A percentile compares a stretch with the other conserved stretches of the same genome.
Conservation (phyloP, 2,329 filamentous ascomycete species). For the Apiospora saccharicola region DNA sequence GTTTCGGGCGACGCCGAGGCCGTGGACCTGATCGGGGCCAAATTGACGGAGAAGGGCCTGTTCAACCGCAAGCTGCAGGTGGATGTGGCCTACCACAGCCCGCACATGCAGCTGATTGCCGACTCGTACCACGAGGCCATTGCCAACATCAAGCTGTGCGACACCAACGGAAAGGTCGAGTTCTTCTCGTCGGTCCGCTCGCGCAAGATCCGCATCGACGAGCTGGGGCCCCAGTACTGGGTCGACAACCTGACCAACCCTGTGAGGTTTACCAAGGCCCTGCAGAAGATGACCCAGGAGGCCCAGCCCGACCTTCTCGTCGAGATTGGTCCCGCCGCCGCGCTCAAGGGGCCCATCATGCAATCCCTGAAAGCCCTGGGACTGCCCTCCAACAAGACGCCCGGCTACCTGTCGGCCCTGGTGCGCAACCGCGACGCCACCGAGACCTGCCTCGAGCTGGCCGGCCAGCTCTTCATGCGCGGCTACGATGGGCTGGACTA, state of each 20-base stretch:
- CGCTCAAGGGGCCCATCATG: slow-evolving; percentile 37
- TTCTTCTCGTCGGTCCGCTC: slow-evolving; percentile 37
- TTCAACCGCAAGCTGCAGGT: slow-evolving; percentile 38
- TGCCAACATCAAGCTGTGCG: slow-evolving; percentile 29
- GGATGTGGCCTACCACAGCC: slow-evolving; percentile 37
- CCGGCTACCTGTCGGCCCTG: slow-evolving; percentile 40
- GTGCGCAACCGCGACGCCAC: slow-evolving; percentile 32
- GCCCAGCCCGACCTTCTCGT: slow-evolving; percentile 33
- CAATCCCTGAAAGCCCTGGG: slow-evolving; percentile 35
- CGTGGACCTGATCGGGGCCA: slow-evolving; percentile 33
- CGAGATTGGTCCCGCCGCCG: slow-evolving; percentile 36
- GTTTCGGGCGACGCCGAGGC: slow-evolving; percentile 35
- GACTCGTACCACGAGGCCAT: slow-evolving; percentile 35
- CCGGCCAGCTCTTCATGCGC: slow-evolving; percentile 39
- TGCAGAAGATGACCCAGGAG: slow-evolving; percentile 31
- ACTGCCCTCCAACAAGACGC: slow-evolving; percentile 32
- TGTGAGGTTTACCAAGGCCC: slow-evolving; percentile 33
- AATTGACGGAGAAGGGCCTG: slow-evolving; percentile 30
- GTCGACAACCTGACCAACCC: slow-evolving; percentile 37
- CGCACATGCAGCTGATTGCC: slow-evolving; percentile 37
- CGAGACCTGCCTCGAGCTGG: slow-evolving; percentile 36
- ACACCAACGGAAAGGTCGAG: slow-evolving; percentile 25
- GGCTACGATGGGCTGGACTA: slow-evolving; percentile 40
- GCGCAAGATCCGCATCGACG: slow-evolving; percentile 30
- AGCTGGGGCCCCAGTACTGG: slow-evolving; percentile 36